These are phyloP conservation scores for Aspergillus nomiae DNA, from an alignment of 2,329 filamentous ascomycete species.

Conservation along the genomic window DNA sequence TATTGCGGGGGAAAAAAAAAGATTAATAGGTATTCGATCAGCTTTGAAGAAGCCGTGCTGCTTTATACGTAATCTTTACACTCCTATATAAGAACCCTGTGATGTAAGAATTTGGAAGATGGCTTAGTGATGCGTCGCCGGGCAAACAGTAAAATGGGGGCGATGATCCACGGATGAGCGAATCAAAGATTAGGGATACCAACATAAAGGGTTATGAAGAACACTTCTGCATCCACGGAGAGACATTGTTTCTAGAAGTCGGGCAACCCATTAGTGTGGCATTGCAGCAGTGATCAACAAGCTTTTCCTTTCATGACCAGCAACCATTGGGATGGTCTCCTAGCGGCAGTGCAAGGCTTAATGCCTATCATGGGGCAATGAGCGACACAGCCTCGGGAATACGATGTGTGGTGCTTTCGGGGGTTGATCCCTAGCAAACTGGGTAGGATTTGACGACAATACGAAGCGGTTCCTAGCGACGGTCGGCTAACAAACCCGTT, in stretches of 20 bases:
- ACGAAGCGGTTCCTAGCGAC: not conserved
- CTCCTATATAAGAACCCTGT: not conserved
- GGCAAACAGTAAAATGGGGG: not conserved
- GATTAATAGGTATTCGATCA: not conserved
- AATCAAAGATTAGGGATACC: not conserved
- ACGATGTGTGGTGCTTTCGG: not conserved
- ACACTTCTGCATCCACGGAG: not conserved
- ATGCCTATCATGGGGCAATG: not conserved
- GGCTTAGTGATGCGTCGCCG: not conserved
- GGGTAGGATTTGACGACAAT: not conserved
- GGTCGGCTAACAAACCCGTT: not conserved
- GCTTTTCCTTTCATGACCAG: not conserved
- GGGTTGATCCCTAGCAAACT: not conserved
- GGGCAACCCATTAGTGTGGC: not conserved
- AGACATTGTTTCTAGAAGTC: not conserved
- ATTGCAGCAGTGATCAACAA: not conserved
- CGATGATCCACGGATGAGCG: not conserved
- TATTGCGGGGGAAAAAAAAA: not conserved
- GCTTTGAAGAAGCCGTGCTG: not conserved
- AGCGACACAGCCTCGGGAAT: slow-evolving; percentile 5
- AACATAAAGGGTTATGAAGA: not conserved
- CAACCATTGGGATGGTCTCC: not conserved
- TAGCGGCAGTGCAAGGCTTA: slow-evolving; percentile 10
- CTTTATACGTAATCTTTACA: not conserved
- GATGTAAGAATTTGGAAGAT: not conserved